phyloP scores from a whole-genome alignment of 331 rosid genomes.

The Phaseolus coccineus region DNA sequence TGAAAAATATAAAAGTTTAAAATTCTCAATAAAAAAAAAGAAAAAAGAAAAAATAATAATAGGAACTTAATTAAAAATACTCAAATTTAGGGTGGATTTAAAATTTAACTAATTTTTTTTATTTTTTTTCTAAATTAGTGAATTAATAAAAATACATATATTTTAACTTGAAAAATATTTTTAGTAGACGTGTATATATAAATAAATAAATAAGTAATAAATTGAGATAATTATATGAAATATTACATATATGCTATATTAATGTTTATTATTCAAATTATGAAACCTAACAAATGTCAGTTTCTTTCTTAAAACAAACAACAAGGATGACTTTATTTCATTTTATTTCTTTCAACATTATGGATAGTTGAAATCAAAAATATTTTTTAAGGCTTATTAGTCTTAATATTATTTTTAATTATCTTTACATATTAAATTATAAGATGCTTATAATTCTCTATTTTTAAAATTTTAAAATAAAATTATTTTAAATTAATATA shows the following conservation, averaged over 20 bases:
- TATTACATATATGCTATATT: background rate
- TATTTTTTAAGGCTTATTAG: background rate
- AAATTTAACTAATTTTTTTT: too few relatives aligned
- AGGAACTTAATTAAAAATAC: too few relatives aligned
- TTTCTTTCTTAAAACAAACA: background rate
- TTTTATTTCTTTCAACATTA: background rate
- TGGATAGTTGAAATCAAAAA: background rate
- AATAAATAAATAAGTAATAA: too few relatives aligned
- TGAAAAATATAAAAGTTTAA: too few relatives aligned
- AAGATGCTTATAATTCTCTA: background rate
- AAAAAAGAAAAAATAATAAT: too few relatives aligned
- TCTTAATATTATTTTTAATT: background rate
- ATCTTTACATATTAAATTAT: background rate
- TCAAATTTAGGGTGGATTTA: too few relatives aligned
- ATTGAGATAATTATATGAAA: too few relatives aligned
- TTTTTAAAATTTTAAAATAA: too few relatives aligned
- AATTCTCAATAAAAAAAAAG: too few relatives aligned
- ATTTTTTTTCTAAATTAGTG: background rate
- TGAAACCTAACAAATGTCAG: too few relatives aligned
- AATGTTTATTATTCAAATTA: too few relatives aligned
- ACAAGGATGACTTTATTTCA: background rate
- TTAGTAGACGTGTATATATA: background rate
- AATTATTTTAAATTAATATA: background rate
- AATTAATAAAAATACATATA: background rate
- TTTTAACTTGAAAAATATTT: background rate